Evolutionary conservation across 2,329 filamentous ascomycete species (phyloP), one percentile per base, ranked within the genome.

Genomic region (Hypoxylon sp.): DNA sequence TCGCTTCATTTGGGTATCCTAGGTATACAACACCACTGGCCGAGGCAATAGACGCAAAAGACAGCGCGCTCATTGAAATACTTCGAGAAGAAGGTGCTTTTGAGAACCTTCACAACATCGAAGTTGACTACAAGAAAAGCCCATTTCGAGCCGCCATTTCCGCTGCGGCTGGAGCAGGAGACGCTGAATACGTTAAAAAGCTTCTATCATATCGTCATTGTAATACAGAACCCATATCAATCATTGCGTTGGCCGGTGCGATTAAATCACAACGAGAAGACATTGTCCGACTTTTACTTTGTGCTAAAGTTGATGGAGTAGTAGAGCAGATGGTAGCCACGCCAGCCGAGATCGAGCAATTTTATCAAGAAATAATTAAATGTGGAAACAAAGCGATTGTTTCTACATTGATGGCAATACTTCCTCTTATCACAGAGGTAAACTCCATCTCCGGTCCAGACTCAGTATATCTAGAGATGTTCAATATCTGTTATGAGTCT

Each of bases 21-120:
- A 9, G 1, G 2, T 2, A 19, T 19, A 60, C 66, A 13, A 69
- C 69, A 21, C 69, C 69, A 13, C 36, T 71, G 19, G 60, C 69
- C 2, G 63, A 69, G n/a, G 66, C 69, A 28, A 65, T 71, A 6
- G 9, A 36, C 0, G 17, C 45, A 28, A 17, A 3, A 6, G 43
- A 69, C n/a, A 17, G 51, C 11, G 5, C 1, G 6, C 63, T 71
- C 3, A 56, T 69, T 3, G 49, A 7, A 7, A 51, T 2, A 2
- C 53, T 69, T 30, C 57, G 67, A 38, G 55, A 13, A 14, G 13
- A 30, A 52, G 60, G 60, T 14, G 66, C 60, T 1, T 48, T 71
- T 10, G 30, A 67, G 6, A 11, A 30, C 11, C 19, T 65, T 3
- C 6, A 55, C 0, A 11, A 50, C 23, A 10, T 4, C 5, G 2